These are phyloP conservation scores for Clonostachys sp. DNA, from an alignment of 2,329 filamentous ascomycete genomes.

Conservation along the genomic window DNA sequence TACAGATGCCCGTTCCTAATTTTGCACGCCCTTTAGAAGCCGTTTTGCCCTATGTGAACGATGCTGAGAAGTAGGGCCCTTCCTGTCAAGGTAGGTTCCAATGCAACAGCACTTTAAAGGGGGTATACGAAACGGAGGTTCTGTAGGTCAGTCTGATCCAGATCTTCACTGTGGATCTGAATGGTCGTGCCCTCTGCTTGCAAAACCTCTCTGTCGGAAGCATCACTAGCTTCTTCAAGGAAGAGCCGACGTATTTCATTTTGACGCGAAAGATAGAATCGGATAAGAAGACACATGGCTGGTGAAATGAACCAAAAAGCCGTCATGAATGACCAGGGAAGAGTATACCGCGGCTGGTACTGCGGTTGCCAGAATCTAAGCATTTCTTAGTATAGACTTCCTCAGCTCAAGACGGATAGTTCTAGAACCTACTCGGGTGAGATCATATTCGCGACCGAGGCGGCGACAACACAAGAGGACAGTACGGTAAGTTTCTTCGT, in stretches of 20 bases:
- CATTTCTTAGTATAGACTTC: background rate
- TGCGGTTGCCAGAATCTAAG: conserved; percentile 12
- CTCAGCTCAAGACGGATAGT: background rate
- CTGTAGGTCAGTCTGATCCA: conserved; percentile 10
- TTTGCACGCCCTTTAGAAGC: no score
- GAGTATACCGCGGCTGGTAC: conserved; percentile 10
- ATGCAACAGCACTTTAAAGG: conserved; percentile 16
- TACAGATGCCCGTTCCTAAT: no score
- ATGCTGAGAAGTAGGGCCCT: no score
- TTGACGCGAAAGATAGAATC: conserved; percentile 10
- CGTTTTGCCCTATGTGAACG: no score
- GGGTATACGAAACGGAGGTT: conserved; percentile 12
- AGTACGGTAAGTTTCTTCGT: conserved; percentile 14
- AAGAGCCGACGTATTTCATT: conserved; percentile 7
- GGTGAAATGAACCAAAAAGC: conserved; percentile 16
- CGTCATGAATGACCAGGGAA: conserved; percentile 15
- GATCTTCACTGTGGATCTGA: conserved; percentile 7
- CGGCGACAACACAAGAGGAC: conserved; percentile 13
- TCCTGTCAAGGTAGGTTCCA: no score
- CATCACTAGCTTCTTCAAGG: conserved; percentile 2
- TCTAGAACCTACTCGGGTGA: conserved; percentile 14
- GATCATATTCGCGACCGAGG: conserved; percentile 16
- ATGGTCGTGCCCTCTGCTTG: conserved; percentile 8
- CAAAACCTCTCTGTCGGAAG: conserved; percentile 7
- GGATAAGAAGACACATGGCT: conserved; percentile 13